Evolutionary conservation across 2,329 filamentous ascomycete genomes (phyloP).

Genomic region (Shiraia bambusicola): DNA sequence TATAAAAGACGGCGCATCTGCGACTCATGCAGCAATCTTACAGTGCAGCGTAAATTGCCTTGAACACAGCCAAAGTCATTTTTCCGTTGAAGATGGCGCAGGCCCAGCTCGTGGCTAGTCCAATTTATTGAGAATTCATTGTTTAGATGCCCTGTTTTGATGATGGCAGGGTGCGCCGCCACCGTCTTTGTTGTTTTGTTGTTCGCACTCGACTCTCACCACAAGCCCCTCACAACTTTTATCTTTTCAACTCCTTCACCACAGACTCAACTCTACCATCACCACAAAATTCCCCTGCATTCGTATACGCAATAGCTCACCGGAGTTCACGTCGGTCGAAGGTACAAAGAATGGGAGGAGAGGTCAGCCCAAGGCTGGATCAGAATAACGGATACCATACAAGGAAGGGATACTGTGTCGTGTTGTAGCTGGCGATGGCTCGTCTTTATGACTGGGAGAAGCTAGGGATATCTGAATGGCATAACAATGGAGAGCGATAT

Average conservation of each 20-base stretch:
- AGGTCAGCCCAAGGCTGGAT: slow-evolving; percentile 3
- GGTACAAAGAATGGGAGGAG: neutral
- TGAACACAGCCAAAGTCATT: too few relatives aligned
- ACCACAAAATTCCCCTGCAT: neutral
- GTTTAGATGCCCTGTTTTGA: too few relatives aligned
- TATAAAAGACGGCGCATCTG: too few relatives aligned
- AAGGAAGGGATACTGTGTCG: neutral
- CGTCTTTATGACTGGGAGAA: slow-evolving; percentile 2
- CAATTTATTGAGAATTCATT: too few relatives aligned
- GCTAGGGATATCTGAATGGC: neutral
- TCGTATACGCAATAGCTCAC: neutral
- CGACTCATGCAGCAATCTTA: too few relatives aligned
- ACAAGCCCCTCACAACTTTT: neutral
- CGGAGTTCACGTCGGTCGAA: neutral
- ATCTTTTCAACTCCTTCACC: neutral
- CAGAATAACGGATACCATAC: neutral
- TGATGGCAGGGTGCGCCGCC: neutral
- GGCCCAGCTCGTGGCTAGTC: too few relatives aligned
- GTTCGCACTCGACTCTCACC: slow-evolving; percentile 2
- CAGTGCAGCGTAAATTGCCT: too few relatives aligned
- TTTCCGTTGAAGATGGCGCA: too few relatives aligned
- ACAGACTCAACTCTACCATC: neutral
- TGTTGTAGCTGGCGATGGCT: slow-evolving; percentile 3
- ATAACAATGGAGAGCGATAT: neutral
- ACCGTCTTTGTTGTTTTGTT: neutral